Conservation (phyloP, 768 basidiomycete species). For the Mrakia blollopis region DNA sequence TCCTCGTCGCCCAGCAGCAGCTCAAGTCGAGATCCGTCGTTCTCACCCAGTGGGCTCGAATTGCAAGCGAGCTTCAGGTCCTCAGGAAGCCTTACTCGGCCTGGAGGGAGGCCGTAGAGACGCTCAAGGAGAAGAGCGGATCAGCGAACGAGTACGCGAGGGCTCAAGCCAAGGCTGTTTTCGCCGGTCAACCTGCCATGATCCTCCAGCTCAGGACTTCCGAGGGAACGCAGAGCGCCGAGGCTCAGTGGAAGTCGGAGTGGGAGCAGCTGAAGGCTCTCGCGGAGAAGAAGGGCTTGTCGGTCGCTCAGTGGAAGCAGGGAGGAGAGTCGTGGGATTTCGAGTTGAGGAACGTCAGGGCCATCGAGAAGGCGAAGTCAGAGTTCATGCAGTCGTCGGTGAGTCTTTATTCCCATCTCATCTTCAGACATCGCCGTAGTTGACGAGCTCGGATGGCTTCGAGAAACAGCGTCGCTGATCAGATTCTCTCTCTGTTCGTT, state of each 20-base stretch:
- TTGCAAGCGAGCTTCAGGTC: background rate
- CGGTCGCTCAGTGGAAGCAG: slow-evolving; percentile 4
- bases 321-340: slow-evolving; percentile 1
- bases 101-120: background rate
- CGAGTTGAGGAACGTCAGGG: slow-evolving; percentile 5
- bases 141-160: background rate
- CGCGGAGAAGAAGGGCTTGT: slow-evolving; percentile 14
- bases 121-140: background rate
- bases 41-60: slow-evolving; percentile 1
- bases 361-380: background rate
- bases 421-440: too few species aligned
- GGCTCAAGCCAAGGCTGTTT: slow-evolving; percentile 8
- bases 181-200: background rate
- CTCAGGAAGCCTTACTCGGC: background rate
- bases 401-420: background rate
- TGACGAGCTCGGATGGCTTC: too few species aligned
- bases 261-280: slow-evolving; percentile 2
- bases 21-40: background rate
- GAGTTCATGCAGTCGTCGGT: slow-evolving; percentile 1
- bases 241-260: slow-evolving; percentile 14
- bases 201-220: background rate
- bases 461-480: too few species aligned
- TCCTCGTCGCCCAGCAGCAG: background rate
- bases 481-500: too few species aligned
- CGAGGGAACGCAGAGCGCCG: background rate